Evolutionary conservation across 2,329 filamentous ascomycete species (phyloP), one percentile per base, ranked within the genome.

Genomic region (Cylindrodendrum hubeiense): DNA sequence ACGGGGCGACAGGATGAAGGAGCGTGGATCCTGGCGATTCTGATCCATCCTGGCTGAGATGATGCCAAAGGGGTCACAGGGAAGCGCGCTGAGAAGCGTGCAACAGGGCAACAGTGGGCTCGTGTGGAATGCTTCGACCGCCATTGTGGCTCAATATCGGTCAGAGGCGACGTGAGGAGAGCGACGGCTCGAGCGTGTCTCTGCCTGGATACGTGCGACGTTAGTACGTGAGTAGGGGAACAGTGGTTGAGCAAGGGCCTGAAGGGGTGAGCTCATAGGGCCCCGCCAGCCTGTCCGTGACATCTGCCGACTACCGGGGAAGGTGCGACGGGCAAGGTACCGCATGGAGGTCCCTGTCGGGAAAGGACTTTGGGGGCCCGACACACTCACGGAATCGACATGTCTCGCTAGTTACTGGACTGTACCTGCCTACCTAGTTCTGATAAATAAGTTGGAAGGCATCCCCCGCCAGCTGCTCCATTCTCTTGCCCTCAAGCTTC

Each of bases 381-480:
- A 46, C 43, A 46, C 43, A 12, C 43, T 46, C 9, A 19, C 19
- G 43, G 43, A 46, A 46, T 26, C 22, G 21, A 46, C 8, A 19
- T 15, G 50, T 7, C n/a, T 39, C 7, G n/a, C 7, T 39, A n/a
- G 15, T 17, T 7, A n/a, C 17, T 17, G 37, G 37, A 8, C 10
- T 39, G 37, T 39, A 39, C 37, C 37, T 39, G 17, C 37, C 37
- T 43, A 8, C 37, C 37, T 43, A 8, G n/a, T n/a, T 21, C 22
- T 53, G 24, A 51, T 57, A 56, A 46, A 59, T 63, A 63, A 54
- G 49, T 54, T 37, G 54, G 54, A 58, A 50, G 41, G 49, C 33
- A 52, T 54, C 52, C 43, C 41, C 43, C n/a, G n/a, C n/a, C 26
- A 17, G 17, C 9, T 19, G 10, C 17, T 21, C 19, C 34, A 6